These are phyloP conservation scores for Hamigera avellanea DNA, from an alignment of 495 filamentous ascomycete genomes.

Conservation along the genomic window DNA sequence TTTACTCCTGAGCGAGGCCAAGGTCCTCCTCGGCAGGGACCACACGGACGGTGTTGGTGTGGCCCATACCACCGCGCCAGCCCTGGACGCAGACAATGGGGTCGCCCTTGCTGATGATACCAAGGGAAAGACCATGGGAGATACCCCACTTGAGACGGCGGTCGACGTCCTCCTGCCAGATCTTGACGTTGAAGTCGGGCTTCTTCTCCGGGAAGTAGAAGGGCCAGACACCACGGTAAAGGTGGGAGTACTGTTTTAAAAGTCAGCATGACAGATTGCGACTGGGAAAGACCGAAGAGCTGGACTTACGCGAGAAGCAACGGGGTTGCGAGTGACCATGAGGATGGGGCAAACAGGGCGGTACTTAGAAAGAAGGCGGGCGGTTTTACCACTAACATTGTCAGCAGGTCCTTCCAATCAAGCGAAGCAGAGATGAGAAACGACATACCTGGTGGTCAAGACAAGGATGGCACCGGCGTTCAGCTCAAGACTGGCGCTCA, in stretches of 20 bases:
- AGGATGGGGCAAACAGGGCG: slow-evolving; percentile 96
- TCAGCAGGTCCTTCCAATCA: slow-evolving; percentile 13
- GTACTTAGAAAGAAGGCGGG: slow-evolving; percentile 94
- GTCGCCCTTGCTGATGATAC: slow-evolving; percentile 71
- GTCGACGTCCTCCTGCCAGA: slow-evolving; percentile 98
- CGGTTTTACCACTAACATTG: slow-evolving; percentile 61
- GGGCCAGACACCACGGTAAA: slow-evolving; percentile 96
- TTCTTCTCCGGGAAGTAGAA: slow-evolving; percentile 89
- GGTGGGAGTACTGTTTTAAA: slow-evolving; percentile 57
- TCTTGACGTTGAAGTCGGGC: slow-evolving; percentile 80
- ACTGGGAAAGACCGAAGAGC: background rate
- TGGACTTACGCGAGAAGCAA: slow-evolving; percentile 56
- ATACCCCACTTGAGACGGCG: slow-evolving; percentile 93
- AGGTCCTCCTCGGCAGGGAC: slow-evolving; percentile 57
- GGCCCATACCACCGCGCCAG: slow-evolving; percentile 94
- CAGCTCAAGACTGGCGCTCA: slow-evolving; percentile 86
- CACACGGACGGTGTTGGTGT: slow-evolving; percentile 88
- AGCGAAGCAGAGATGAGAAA: background rate
- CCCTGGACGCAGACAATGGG: slow-evolving; percentile 92
- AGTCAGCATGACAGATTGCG: slow-evolving; percentile 8
- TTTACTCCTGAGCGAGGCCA: slow-evolving; percentile 30
- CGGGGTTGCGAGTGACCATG: slow-evolving; percentile 86
- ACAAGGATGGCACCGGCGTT: slow-evolving; percentile 93
- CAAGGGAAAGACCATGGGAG: slow-evolving; percentile 67
- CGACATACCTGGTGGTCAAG: slow-evolving; percentile 73